Evolutionary conservation across 2,329 filamentous ascomycete species (phyloP), one percentile per base, ranked within the genome.

Genomic region (Alternaria conjuncta): DNA sequence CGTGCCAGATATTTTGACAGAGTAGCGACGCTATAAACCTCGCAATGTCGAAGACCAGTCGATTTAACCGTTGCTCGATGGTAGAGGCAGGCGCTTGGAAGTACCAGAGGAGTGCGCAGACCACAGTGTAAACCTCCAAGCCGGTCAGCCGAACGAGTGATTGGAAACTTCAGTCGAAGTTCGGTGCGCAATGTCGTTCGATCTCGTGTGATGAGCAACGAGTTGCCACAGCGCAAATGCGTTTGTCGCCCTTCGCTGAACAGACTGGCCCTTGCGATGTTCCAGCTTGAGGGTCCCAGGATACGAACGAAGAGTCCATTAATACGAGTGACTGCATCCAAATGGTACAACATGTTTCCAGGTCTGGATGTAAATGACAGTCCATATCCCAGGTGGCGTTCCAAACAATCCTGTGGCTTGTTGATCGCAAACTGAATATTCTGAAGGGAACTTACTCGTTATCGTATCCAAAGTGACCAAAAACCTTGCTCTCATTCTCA

Each of bases 401-500:
- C 8, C 18, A 6, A 20, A 25, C 4, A 45, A 61, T 46, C 54
- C 44, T 45, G 43, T 51, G 49, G 56, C 49, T 58, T 3, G 23
- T 55, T 58, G 53, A 64, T 30, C n/a, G n/a, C 32, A 30, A n/a
- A 23, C n/a, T 55, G 55, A 21, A 55, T 8, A 60, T 43, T 43
- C 9, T 53, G 50, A 41, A 66, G 32, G 51, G n/a, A 8, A 66
- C 64, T 66, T 64, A 66, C 64, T 55, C 46, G 25, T 15, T 60
- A 13, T n/a, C 11, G 13, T 55, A 47, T 50, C 18, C 32, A 36
- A 26, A 23, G n/a, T 45, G 55, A 47, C 21, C 51, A 26, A 60
- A 23, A 43, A 8, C 23, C 15, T 11, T 45, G 4, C 10, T 32
- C 23, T 21, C 25, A 26, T 32, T 8, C 11, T 41, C 45, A 9